A percentile compares a stretch with the other conserved stretches of the same genome.
phyloP scores from a whole-genome alignment of 2,329 filamentous ascomycete genomes.

The Claviceps arundinis region DNA sequence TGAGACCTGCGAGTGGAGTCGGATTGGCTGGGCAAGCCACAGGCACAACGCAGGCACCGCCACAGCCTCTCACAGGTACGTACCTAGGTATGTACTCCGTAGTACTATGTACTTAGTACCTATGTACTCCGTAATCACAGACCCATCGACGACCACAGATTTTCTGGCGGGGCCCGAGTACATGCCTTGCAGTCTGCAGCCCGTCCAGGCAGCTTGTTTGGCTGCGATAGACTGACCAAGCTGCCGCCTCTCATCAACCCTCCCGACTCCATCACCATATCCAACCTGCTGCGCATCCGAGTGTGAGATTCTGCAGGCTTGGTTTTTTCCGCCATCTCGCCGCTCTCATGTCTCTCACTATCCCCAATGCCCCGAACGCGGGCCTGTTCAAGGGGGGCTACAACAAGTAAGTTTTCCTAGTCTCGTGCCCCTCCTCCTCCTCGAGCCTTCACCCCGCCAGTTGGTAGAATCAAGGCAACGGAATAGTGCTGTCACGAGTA shows the following conservation, averaged over 20 bases:
- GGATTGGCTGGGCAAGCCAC: background rate
- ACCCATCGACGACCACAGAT: no score
- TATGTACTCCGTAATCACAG: no score
- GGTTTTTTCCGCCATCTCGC: conserved; percentile 6
- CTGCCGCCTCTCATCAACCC: background rate
- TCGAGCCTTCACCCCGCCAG: background rate
- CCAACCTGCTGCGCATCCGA: conserved; percentile 1
- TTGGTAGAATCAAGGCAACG: no score
- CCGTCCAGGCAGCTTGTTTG: background rate
- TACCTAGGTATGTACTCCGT: no score
- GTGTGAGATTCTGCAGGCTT: conserved; percentile 8
- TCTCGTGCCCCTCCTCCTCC: conserved; percentile 8
- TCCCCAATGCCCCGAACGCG: conserved; percentile 85
- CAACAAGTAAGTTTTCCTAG: conserved; percentile 58
- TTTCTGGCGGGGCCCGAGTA: no score
- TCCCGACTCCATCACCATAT: background rate
- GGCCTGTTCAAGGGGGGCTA: conserved; percentile 94
- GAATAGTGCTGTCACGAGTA: no score
- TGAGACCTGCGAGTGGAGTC: no score
- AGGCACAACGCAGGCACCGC: background rate
- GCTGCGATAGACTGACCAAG: background rate
- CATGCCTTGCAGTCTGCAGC: background rate
- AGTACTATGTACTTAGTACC: no score
- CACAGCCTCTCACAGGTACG: background rate
- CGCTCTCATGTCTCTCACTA: conserved; percentile 76